A percentile compares a stretch with the other conserved stretches of the same genome.
phyloP scores from a whole-genome alignment of 2,329 filamentous ascomycete species.

The Curvularia spicifera region DNA sequence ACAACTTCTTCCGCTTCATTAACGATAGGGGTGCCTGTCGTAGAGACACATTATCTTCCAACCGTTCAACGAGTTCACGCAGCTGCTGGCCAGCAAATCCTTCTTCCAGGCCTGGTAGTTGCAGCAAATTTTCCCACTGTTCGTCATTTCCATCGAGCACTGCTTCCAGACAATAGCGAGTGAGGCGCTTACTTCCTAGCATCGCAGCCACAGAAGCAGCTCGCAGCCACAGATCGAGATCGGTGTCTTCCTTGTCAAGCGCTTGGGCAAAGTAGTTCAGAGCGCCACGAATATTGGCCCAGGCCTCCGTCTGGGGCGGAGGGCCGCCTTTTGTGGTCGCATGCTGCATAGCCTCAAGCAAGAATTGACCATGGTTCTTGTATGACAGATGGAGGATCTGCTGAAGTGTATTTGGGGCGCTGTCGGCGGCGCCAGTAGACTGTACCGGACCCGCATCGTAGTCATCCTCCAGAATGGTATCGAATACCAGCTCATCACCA shows the following conservation, averaged over 20 bases:
- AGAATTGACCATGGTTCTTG: slow-evolving; percentile 94
- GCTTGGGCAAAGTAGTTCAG: slow-evolving; percentile 66
- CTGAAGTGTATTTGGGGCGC: slow-evolving; percentile 78
- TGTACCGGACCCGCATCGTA: slow-evolving; percentile 52
- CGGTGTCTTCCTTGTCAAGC: slow-evolving; percentile 68
- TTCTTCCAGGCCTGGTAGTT: slow-evolving; percentile 59
- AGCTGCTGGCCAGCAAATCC: slow-evolving; percentile 47
- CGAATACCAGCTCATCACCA: slow-evolving; percentile 52
- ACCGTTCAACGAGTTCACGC: slow-evolving; percentile 53
- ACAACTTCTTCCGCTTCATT: slow-evolving; percentile 58
- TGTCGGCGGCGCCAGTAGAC: slow-evolving; percentile 69
- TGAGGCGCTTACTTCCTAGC: slow-evolving; percentile 64
- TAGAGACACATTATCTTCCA: slow-evolving; percentile 64
- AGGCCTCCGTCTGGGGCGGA: slow-evolving; percentile 44
- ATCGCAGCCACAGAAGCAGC: slow-evolving; percentile 64
- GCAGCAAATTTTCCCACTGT: slow-evolving; percentile 59
- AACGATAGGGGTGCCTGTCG: slow-evolving; percentile 58
- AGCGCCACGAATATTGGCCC: slow-evolving; percentile 39
- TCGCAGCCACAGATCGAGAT: slow-evolving; percentile 69
- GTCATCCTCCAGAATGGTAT: slow-evolving; percentile 50
- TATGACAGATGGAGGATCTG: slow-evolving; percentile 92
- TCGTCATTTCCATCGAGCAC: slow-evolving; percentile 68
- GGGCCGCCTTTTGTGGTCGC: slow-evolving; percentile 46
- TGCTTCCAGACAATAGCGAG: slow-evolving; percentile 68
- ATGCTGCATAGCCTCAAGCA: slow-evolving; percentile 74